Percentiles rank a stretch among this genome's conserved stretches.
Evolutionary conservation across 2,329 filamentous ascomycete genomes (phyloP).

Genomic region (Biscogniauxia marginata): DNA sequence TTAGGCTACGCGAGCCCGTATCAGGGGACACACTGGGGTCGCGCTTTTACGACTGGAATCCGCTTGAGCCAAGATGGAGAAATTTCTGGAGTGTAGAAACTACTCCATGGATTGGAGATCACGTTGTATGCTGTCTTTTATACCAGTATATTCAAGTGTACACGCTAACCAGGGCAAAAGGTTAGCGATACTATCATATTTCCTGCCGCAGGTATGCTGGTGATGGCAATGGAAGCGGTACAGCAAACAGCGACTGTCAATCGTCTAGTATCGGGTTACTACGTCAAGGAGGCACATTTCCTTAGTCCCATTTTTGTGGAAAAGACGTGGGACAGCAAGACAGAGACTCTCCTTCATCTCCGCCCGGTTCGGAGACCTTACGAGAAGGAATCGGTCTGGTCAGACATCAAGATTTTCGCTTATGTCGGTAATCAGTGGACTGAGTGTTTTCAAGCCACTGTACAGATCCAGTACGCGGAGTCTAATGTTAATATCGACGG

Average conservation of each 20-base stretch:
- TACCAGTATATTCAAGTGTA: neutral
- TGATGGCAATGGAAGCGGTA: slow-evolving; percentile 40
- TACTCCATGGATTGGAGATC: slow-evolving; percentile 46
- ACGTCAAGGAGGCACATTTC: slow-evolving; percentile 32
- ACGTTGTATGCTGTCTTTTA: slow-evolving; percentile 35
- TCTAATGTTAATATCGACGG: slow-evolving; percentile 14
- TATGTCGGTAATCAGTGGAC: slow-evolving; percentile 29
- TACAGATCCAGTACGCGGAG: slow-evolving; percentile 32
- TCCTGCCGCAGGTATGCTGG: slow-evolving; percentile 37
- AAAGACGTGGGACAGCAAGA: slow-evolving; percentile 28
- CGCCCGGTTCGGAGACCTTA: slow-evolving; percentile 22
- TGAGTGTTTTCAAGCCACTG: slow-evolving; percentile 30
- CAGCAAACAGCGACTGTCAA: slow-evolving; percentile 23
- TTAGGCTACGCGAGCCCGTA: slow-evolving; percentile 28
- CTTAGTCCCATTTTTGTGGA: slow-evolving; percentile 32
- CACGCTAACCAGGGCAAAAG: slow-evolving; percentile 18
- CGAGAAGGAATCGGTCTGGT: slow-evolving; percentile 27
- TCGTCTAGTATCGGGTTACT: slow-evolving; percentile 25
- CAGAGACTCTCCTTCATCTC: slow-evolving; percentile 33
- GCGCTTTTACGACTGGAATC: slow-evolving; percentile 25
- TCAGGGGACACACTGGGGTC: slow-evolving; percentile 32
- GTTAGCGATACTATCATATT: slow-evolving; percentile 30
- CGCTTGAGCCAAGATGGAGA: slow-evolving; percentile 40
- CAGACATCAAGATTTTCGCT: slow-evolving; percentile 31
- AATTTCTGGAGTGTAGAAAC: slow-evolving; percentile 41